Evolutionary conservation across 805 yeast species (phyloP), one percentile per base, ranked within the genome.

Genomic region (Schwanniomyces sp.): DNA sequence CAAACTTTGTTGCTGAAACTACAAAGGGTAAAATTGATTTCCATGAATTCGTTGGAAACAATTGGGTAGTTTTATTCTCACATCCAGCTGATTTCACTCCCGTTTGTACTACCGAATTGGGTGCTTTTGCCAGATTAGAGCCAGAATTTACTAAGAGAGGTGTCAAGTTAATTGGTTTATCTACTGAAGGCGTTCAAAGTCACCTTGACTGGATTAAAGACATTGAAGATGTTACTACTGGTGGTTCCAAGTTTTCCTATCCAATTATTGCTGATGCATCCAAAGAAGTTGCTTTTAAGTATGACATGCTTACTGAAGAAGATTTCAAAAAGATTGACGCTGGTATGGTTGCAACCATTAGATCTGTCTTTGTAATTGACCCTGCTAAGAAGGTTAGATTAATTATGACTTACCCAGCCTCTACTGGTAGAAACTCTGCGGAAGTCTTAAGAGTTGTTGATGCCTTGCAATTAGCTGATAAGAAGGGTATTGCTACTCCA

Each of bases 11-110:
- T 50, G 78, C 83, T 46, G 82, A 81, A 44, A 77, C 89, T 42
- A 82, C 89, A 28, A 70, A 73, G 54, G 90, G 90, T 45, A 73
- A 76, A 51, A 74, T 85, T 51, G 76, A 78, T 52, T 84, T 85
- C 72, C 85, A 84, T 66, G 79, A 81, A 50, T 85, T 69, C 67
- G 74, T 80, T 48, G 87, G 84, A 30, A 74, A 76, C 59, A 67
- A 75, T 48, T 85, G 91, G 90, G 76, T 75, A 40, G 81, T 85
- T 36, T 75, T 85, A 52, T 85, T 85, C 70, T 81, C 87, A 28
- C 90, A 85, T 63, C 91, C 91, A 47, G 89, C 84, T 54, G 90
- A 85, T 63, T 85, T 81, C 74, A 85, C 91, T 17, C 91, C 91
- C 30, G 88, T 85, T 41, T 85, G 91, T 65, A 85, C 90, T 53